Evolutionary conservation across 495 filamentous ascomycete genomes (phyloP).

Genomic region (Aspergillus asperescens): DNA sequence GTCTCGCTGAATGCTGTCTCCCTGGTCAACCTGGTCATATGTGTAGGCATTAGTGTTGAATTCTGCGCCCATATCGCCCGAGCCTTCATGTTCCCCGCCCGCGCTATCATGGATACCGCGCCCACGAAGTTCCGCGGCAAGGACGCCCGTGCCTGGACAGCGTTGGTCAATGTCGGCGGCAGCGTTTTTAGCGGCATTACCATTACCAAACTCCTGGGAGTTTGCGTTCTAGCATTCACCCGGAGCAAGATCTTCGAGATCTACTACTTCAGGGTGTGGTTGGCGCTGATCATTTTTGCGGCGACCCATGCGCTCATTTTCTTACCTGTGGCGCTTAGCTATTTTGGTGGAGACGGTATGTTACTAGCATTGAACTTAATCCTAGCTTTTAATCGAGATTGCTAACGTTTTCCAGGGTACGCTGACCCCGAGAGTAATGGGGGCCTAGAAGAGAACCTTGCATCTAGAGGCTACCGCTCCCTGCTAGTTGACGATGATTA

Average conservation of each 20-base stretch:
- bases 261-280: constrained; percentile 97
- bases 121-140: constrained; percentile 60
- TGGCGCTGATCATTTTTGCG: constrained; percentile 84
- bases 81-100: constrained; percentile 88
- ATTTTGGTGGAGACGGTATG: constrained; percentile 77
- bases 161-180: constrained; percentile 86
- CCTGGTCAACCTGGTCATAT: constrained; percentile 95
- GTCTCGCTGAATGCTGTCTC: constrained; percentile 95
- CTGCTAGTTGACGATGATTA: constrained; percentile 47
- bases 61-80: constrained; percentile 97
- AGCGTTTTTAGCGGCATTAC: constrained; percentile 96
- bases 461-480: constrained; percentile 46
- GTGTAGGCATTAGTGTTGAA: constrained; percentile 90
- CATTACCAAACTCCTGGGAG: constrained; percentile 88
- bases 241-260: constrained; percentile 98
- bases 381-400: neutral
- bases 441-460: constrained; percentile 79
- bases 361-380: neutral
- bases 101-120: constrained; percentile 68
- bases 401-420: constrained; percentile 52
- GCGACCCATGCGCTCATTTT: constrained; percentile 85
- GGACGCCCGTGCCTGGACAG: constrained; percentile 85
- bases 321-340: constrained; percentile 81
- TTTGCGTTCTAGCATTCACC: constrained; percentile 89
- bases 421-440: constrained; percentile 77